Evolutionary conservation across 192 early-diverging fungal genomes (phyloP).

Genomic region (Pilobolus umbonatus): DNA sequence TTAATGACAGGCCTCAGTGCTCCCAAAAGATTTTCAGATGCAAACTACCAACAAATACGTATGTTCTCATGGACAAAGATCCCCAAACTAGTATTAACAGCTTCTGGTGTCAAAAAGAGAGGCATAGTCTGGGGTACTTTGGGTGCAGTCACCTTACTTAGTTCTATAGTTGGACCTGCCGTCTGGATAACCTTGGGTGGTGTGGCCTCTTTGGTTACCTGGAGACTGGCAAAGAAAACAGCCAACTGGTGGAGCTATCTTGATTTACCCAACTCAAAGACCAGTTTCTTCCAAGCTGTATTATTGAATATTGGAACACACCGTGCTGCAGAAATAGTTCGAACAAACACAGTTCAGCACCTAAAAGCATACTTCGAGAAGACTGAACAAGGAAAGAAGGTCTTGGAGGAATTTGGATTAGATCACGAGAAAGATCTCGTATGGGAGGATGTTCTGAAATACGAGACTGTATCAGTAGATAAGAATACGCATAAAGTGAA

Average conservation of each 20-base stretch:
- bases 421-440: slow-evolving; percentile 1
- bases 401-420: slow-evolving; percentile 3
- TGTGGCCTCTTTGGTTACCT: slow-evolving; percentile 4
- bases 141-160: slow-evolving; percentile 1
- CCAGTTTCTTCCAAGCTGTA: not conserved
- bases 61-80: slow-evolving; percentile 2
- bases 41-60: slow-evolving; percentile 3
- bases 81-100: not conserved
- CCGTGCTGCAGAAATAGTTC: slow-evolving; percentile 21
- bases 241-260: slow-evolving; percentile 9
- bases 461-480: not conserved
- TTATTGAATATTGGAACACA: slow-evolving; percentile 11
- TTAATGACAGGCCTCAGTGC: too few species aligned
- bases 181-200: slow-evolving; percentile 11
- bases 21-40: too few species aligned
- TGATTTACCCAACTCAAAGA: not conserved
- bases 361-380: slow-evolving; percentile 2
- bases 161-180: not conserved
- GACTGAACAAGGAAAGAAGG: slow-evolving; percentile 1
- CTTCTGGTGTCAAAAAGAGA: not conserved
- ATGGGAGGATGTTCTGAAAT: slow-evolving; percentile 4
- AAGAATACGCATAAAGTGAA: not conserved
- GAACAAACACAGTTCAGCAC: slow-evolving; percentile 1
- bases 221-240: slow-evolving; percentile 8
- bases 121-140: not conserved